A percentile compares a stretch with the other conserved stretches of the same genome.
These are phyloP conservation scores for Meyerozyma smithsonii DNA, from an alignment of 1,139 yeast species.

Conservation along the genomic window DNA sequence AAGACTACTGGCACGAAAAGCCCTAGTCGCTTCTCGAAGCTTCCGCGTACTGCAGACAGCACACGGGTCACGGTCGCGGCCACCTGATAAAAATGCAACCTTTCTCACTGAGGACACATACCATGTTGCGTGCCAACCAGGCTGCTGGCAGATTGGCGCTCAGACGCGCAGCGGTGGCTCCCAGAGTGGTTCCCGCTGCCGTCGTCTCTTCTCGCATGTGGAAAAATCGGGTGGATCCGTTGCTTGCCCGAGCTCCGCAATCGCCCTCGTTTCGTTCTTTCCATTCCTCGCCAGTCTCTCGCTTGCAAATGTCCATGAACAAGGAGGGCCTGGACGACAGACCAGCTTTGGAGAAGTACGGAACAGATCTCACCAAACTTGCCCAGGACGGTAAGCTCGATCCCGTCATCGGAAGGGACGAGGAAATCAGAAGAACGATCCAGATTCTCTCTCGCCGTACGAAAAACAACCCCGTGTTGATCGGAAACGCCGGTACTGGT, in stretches of 20 bases:
- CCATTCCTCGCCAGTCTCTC: constrained; percentile 16
- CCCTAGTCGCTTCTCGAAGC: not conserved
- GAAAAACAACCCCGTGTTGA: constrained; percentile 88
- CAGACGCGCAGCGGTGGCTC: not conserved
- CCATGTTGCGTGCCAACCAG: not conserved
- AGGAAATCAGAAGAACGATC: constrained; percentile 86
- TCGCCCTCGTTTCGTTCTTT: constrained; percentile 8
- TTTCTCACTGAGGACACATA: not conserved
- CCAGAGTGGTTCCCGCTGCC: not conserved
- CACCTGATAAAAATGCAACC: not conserved
- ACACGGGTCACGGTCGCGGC: not conserved
- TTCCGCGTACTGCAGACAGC: not conserved
- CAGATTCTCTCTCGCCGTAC: constrained; percentile 90
- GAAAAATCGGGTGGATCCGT: not conserved
- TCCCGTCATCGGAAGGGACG: constrained; percentile 96
- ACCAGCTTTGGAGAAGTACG: constrained; percentile 81
- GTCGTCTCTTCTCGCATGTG: not conserved
- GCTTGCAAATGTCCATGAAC: constrained; percentile 38
- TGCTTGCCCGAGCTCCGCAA: not conserved
- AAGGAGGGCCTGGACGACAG: constrained; percentile 49
- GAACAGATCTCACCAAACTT: constrained; percentile 80
- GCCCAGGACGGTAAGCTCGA: constrained; percentile 90
- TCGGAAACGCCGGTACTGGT: constrained; percentile 97
- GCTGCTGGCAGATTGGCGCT: not conserved
- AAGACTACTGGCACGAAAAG: constrained; percentile 33